Evolutionary conservation across 169 alveolate species (phyloP).

Genomic region (Sarcocystis neurona): DNA sequence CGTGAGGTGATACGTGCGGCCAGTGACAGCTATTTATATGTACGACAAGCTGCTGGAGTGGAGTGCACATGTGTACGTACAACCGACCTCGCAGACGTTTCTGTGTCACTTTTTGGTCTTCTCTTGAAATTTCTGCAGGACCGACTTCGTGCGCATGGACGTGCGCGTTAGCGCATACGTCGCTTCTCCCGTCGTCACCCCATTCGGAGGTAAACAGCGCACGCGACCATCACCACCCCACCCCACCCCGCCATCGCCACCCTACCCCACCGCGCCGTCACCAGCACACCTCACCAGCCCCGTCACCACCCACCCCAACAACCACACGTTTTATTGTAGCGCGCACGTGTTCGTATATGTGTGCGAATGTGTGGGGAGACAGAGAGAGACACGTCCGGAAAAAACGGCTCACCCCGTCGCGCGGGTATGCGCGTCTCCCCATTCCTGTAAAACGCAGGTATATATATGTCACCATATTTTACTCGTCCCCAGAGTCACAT

Average conservation of each 20-base stretch:
- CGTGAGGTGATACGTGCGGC: not conserved
- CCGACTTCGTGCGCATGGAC: constrained; percentile 65
- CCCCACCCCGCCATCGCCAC: no score
- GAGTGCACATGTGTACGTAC: not conserved
- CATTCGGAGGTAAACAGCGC: constrained; percentile 71
- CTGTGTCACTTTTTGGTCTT: not conserved
- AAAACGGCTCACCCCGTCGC: not conserved
- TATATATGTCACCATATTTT: not conserved
- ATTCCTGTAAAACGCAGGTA: no score
- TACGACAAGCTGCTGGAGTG: constrained; percentile 11
- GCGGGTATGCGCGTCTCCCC: not conserved
- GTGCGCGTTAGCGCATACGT: constrained; percentile 71
- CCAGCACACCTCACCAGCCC: no score
- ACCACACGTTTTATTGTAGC: no score
- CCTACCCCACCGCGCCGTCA: no score
- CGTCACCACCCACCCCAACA: no score
- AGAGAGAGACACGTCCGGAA: no score
- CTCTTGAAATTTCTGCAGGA: not conserved
- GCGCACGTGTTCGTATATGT: no score
- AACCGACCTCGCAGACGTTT: not conserved
- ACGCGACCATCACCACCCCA: no score
- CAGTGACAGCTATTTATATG: constrained; percentile 35
- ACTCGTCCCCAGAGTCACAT: not conserved
- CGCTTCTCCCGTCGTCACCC: constrained; percentile 74
- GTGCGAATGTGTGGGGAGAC: no score